phyloP scores from a whole-genome alignment of 2,329 filamentous ascomycete genomes.

The Sphaerulina musiva region DNA sequence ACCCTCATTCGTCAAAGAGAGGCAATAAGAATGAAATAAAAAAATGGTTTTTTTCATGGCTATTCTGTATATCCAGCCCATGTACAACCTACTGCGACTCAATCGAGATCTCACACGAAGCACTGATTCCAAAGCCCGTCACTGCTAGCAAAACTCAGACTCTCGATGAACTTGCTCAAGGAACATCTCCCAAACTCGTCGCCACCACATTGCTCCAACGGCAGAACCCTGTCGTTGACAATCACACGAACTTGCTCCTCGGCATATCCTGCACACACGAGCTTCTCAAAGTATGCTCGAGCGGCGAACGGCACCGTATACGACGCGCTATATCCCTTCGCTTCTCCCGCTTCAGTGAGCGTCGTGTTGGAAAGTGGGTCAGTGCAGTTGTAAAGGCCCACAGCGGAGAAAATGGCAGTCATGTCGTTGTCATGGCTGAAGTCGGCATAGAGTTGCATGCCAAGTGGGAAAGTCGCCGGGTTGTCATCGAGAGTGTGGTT shows the following conservation, averaged over 20 bases:
- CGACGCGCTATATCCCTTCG: slow-evolving; percentile 64
- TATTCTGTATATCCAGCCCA: not conserved
- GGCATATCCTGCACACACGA: slow-evolving; percentile 55
- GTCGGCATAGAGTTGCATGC: slow-evolving; percentile 66
- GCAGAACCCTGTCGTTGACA: slow-evolving; percentile 76
- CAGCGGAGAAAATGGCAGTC: slow-evolving; percentile 64
- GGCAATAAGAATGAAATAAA: no score
- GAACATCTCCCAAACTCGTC: slow-evolving; percentile 66
- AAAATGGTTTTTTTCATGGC: no score
- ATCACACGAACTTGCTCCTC: slow-evolving; percentile 73
- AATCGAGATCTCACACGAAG: slow-evolving; percentile 16
- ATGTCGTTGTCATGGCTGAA: slow-evolving; percentile 92
- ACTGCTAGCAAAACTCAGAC: slow-evolving; percentile 63
- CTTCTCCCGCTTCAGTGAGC: slow-evolving; percentile 46
- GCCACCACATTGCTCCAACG: slow-evolving; percentile 61
- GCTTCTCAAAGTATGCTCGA: slow-evolving; percentile 81
- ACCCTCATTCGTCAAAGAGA: no score
- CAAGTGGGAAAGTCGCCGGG: slow-evolving; percentile 65
- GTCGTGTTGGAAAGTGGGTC: slow-evolving; percentile 41
- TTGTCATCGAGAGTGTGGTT: slow-evolving; percentile 70
- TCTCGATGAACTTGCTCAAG: slow-evolving; percentile 64
- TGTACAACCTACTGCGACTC: not conserved
- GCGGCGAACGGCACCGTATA: slow-evolving; percentile 79
- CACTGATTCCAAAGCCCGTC: slow-evolving; percentile 72
- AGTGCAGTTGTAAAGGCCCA: slow-evolving; percentile 70